Conservation (phyloP, 495 filamentous ascomycete genomes). For the Sordaria brevicollis region DNA sequence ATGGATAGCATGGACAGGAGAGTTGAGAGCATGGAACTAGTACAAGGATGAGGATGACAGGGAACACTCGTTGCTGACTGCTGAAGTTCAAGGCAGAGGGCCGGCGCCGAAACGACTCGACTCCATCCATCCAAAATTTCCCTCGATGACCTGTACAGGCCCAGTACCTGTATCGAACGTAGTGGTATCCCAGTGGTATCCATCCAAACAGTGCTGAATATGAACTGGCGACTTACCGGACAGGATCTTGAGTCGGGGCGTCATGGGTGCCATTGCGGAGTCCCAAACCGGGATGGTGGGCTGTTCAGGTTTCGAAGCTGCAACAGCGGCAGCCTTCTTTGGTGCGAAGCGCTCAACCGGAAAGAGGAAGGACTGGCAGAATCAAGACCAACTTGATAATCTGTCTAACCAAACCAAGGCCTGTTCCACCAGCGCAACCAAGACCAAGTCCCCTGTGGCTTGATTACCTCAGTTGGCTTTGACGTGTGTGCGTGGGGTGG, state of each 20-base stretch:
- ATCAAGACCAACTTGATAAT: not conserved
- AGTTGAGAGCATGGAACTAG: constrained; percentile 9
- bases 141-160: not conserved
- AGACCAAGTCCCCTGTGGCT: not conserved
- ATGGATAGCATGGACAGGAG: not conserved
- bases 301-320: constrained; percentile 24
- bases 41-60: constrained; percentile 4
- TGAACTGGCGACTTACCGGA: constrained; percentile 33
- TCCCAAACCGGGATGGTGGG: constrained; percentile 34
- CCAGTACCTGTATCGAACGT: not conserved
- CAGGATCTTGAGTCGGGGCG: constrained; percentile 44
- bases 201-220: constrained; percentile 12
- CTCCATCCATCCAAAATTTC: not conserved
- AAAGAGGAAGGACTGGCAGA: constrained; percentile 5
- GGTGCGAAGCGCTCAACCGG: constrained; percentile 17
- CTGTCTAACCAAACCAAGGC: not conserved
- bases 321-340: constrained; percentile 16
- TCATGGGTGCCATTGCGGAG: constrained; percentile 40
- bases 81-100: not conserved
- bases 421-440: not conserved
- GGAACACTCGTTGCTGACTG: not conserved
- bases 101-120: not conserved
- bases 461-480: not conserved
- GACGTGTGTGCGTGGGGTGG: not conserved
- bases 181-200: not conserved